Percentiles rank a stretch among this genome's conserved stretches.
phyloP scores from a whole-genome alignment of 2,329 filamentous ascomycete genomes.

The Penicillium sp. region DNA sequence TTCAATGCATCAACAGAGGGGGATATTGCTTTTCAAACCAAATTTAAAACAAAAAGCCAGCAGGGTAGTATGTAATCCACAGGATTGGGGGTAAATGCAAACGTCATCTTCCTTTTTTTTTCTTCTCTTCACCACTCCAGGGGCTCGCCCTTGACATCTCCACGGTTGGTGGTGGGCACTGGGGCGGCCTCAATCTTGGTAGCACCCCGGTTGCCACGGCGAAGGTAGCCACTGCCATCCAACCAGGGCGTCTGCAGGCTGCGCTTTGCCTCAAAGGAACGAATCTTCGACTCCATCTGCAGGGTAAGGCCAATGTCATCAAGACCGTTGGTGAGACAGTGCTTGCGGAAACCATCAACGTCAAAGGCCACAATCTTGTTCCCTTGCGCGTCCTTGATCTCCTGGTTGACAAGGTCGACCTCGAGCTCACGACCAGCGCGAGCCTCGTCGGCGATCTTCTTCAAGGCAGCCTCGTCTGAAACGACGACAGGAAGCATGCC shows the following conservation, averaged over 20 bases:
- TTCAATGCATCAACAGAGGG: constrained; percentile 8
- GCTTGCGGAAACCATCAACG: constrained; percentile 87
- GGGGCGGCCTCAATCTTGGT: constrained; percentile 61
- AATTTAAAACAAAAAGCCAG: constrained; percentile 7
- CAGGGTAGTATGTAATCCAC: constrained; percentile 5
- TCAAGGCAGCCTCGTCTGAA: constrained; percentile 58
- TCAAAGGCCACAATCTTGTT: constrained; percentile 72
- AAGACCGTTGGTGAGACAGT: constrained; percentile 86
- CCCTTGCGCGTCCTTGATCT: constrained; percentile 69
- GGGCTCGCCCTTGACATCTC: constrained; percentile 75
- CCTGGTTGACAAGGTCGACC: constrained; percentile 79
- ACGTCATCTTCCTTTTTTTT: no score
- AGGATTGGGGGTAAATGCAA: no score
- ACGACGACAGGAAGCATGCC: constrained; percentile 90
- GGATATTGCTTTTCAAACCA: constrained; percentile 18
- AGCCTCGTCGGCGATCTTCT: constrained; percentile 69
- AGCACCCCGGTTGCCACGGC: constrained; percentile 47
- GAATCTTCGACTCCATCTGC: constrained; percentile 85
- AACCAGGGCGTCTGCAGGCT: constrained; percentile 80
- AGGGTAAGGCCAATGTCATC: constrained; percentile 95
- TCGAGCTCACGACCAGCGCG: constrained; percentile 76
- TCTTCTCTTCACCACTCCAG: constrained; percentile 61
- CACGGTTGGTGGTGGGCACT: constrained; percentile 82
- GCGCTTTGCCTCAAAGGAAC: constrained; percentile 71
- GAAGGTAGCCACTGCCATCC: constrained; percentile 77